Evolutionary conservation across 225 moss, liverwort and hornwort species (phyloP), one percentile per base, ranked within the genome.

Genomic region (Neckera pumila): DNA sequence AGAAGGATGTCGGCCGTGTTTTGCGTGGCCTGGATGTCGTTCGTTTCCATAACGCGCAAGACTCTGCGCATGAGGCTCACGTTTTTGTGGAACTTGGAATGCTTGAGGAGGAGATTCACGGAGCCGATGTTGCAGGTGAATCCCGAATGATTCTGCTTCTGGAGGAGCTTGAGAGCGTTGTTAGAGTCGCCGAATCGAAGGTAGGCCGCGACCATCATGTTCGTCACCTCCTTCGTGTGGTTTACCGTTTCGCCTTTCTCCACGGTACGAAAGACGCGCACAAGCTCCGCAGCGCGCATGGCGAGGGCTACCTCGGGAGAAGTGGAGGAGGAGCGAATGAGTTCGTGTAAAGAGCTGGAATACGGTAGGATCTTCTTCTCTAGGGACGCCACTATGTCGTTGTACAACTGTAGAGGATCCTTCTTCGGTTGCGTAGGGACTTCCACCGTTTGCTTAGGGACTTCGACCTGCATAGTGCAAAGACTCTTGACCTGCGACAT

Each of bases 141-240:
- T 6, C 92, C 89, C 36, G 11, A 70, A 14, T 89, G 79, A 67
- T 79, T 85, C 85, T 87, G 72, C n/a, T 30, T 73, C 78, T 76
- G 77, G 25, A 92, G 79, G 58, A 95, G 89, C 90, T 95, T 95
- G 36, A 99, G 81, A 31, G 94, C 97, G 88, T 90, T 94, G 49
- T 93, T 87, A 26, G 93, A 87, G 78, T 97, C 96, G 43, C 93
- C 89, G 3, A 93, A 90, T 66, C 95, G 93, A 53, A 99, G 87
- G 82, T 91, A 95, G 49, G 97, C 96, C 71, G 96, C 92, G 83
- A 96, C 91, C 91, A 99, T 94, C 90, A 95, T 89, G 89, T 96
- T 93, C 23, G 96, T 90, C 53, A 96, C 84, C 69, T 94, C 93
- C 43, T 88, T 80, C 66, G 92, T 91, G 80, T 96, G 94, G 69